phyloP scores from a whole-genome alignment of 176 grass and related monocot genomes.

The Coix lacrymajobi region DNA sequence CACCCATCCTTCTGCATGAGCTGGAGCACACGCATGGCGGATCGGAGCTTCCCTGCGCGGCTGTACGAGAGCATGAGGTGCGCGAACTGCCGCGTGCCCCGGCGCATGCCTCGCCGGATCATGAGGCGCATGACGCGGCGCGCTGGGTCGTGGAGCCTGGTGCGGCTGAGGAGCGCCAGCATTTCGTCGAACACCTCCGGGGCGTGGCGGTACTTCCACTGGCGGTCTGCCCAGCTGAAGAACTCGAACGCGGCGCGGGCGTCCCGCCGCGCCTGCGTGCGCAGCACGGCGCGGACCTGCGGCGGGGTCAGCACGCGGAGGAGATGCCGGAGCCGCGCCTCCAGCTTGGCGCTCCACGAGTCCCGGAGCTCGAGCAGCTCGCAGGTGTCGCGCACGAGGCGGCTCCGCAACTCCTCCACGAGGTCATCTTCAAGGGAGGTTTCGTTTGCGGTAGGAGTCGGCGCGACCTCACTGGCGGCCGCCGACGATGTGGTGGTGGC shows the following conservation, averaged over 20 bases:
- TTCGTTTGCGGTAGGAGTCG: background rate
- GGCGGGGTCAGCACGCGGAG: constrained; percentile 54
- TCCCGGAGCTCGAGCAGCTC: constrained; percentile 56
- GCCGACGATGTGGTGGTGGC: background rate
- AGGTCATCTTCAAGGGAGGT: background rate
- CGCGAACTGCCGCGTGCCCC: constrained; percentile 39
- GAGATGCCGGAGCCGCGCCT: constrained; percentile 63
- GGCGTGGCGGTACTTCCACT: constrained; percentile 84
- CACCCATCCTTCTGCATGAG: constrained; percentile 91
- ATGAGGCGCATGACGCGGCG: constrained; percentile 76
- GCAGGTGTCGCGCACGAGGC: constrained; percentile 61
- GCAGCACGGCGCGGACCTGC: constrained; percentile 67
- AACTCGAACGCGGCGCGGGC: constrained; percentile 61
- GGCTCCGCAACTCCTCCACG: constrained; percentile 54
- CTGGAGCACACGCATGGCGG: constrained; percentile 81
- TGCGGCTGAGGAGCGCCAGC: constrained; percentile 70
- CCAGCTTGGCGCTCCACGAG: constrained; percentile 66
- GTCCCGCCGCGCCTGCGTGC: constrained; percentile 51
- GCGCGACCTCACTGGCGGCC: background rate
- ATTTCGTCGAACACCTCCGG: constrained; percentile 80
- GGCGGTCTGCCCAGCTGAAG: constrained; percentile 79
- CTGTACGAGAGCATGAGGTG: constrained; percentile 90
- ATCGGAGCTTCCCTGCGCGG: constrained; percentile 70
- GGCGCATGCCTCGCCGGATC: constrained; percentile 55
- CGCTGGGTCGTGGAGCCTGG: constrained; percentile 69